These are phyloP conservation scores for Cucumis cinereus DNA, from an alignment of 306 rosid species.

Conservation along the genomic window DNA sequence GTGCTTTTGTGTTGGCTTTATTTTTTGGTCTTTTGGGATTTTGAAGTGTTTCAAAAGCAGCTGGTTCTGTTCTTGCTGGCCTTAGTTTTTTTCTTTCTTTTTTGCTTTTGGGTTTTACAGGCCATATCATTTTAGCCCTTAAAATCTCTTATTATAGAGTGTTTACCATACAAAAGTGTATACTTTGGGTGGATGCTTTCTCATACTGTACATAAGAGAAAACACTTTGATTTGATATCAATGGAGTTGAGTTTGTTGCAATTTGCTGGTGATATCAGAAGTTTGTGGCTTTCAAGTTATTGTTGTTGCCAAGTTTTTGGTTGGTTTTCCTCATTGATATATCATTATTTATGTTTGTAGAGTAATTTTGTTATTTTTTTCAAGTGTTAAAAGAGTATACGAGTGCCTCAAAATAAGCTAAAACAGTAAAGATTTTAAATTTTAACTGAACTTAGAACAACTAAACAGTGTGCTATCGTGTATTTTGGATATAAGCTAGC, in stretches of 20 bases:
- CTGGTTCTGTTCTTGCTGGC: conserved; percentile 1
- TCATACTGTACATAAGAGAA: conserved; percentile 8
- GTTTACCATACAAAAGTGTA: conserved; percentile 5
- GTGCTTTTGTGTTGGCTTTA: neutral
- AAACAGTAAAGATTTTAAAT: no score
- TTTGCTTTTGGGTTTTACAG: neutral
- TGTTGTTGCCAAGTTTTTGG: neutral
- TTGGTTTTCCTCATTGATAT: neutral
- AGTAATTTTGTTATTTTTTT: neutral
- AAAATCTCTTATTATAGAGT: conserved; percentile 7
- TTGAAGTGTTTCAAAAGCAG: neutral
- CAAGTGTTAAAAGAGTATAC: neutral
- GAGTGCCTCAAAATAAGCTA: neutral
- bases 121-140: conserved; percentile 4
- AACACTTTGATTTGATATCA: conserved; percentile 7
- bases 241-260: conserved; percentile 7
- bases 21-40: neutral
- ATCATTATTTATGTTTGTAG: neutral
- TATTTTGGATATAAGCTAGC: no score
- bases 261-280: neutral
- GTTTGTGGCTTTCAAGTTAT: neutral
- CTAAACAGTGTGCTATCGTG: no score
- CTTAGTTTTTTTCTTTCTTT: neutral
- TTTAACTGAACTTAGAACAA: no score
- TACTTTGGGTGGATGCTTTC: conserved; percentile 5